Percentiles rank a stretch among this genome's conserved stretches.
Conservation (phyloP, 1,139 yeast species). For the Taphrina flavorubra region DNA sequence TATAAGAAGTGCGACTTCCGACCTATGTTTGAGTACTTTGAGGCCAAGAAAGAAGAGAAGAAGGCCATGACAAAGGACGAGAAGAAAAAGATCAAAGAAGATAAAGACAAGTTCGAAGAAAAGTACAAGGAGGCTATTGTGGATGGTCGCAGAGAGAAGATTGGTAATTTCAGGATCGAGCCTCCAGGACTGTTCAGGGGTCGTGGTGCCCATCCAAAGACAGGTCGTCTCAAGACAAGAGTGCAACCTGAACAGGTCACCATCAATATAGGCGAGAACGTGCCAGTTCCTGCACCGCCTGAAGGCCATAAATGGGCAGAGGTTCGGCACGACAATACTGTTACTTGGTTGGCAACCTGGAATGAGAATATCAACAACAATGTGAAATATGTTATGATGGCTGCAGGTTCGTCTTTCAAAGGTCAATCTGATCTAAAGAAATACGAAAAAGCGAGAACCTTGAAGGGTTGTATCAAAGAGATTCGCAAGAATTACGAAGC, state of each 20-base stretch:
- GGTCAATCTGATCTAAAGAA: conserved; percentile 90
- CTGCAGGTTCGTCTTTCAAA: conserved; percentile 87
- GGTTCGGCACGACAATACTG: conserved; percentile 83
- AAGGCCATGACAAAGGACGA: conserved; percentile 70
- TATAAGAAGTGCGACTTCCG: conserved; percentile 80
- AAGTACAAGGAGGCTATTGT: conserved; percentile 78
- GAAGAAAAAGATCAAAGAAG: conserved; percentile 72
- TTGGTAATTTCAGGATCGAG: conserved; percentile 91
- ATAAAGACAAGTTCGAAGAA: conserved; percentile 77
- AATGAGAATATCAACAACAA: conserved; percentile 86
- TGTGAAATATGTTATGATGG: conserved; percentile 86
- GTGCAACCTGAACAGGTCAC: conserved; percentile 90
- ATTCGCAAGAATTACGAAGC: conserved; percentile 77
- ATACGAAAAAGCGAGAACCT: conserved; percentile 88
- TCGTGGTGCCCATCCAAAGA: conserved; percentile 95
- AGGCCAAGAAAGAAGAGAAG: conserved; percentile 71
- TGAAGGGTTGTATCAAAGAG: conserved; percentile 60
- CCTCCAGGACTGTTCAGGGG: conserved; percentile 97
- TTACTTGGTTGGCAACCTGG: conserved; percentile 98
- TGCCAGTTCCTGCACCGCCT: conserved; percentile 80
- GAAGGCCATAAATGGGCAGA: conserved; percentile 91
- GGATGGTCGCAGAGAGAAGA: conserved; percentile 88
- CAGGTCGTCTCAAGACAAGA: conserved; percentile 74
- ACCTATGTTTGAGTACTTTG: conserved; percentile 74
- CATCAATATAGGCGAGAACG: conserved; percentile 75